Evolutionary conservation across 805 yeast species (phyloP), one percentile per base, ranked within the genome.

Genomic region (Spathaspora passalidarum): DNA sequence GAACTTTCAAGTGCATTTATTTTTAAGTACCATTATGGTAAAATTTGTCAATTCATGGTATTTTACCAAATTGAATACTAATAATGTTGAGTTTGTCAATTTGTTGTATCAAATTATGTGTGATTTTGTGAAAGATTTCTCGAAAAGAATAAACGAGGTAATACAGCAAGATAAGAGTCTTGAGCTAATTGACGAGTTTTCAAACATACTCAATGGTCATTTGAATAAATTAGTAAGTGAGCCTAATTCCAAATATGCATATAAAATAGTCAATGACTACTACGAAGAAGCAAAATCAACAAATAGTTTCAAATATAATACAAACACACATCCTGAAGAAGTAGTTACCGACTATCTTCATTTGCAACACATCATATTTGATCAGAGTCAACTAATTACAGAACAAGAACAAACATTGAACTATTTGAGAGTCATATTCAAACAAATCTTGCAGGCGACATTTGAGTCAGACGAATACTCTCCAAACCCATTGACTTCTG

Each of bases 1-100:
- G 36, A 69, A 69, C 42, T 58, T 69, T 41, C 65, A 67, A 43
- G 46, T 71, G 13, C 75, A 72, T 49, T 51, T 70, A 45, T 66
- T 72, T 44, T 48, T 70, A n/a, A 60, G 68, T 29, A 52, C 62
- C 2, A 61, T 70, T 9, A 43, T 61, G 43, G 44, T 51, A 8
- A 56, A 53, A 17, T 63, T 49, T 36, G 53, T 63, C 5, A 42
- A 53, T 6, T 49, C 61, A 13, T 63, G 68, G 68, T 63, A 62
- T 42, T 42, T 51, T 8, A 44, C 44, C 19, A 62, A 63, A 44
- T 49, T 68, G 19, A 66, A 66, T 43, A 63, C 70, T 5, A 64
- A 63, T 41, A 64, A 64, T 49, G 41, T 54, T 35, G 66, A 61
- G 22, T 65, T 68, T 52, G 38, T 65, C 6, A 55, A 49, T 36